These are phyloP conservation scores for Coniochaeta hoffmannii DNA, from an alignment of 2,329 filamentous ascomycete species.

Conservation along the genomic window DNA sequence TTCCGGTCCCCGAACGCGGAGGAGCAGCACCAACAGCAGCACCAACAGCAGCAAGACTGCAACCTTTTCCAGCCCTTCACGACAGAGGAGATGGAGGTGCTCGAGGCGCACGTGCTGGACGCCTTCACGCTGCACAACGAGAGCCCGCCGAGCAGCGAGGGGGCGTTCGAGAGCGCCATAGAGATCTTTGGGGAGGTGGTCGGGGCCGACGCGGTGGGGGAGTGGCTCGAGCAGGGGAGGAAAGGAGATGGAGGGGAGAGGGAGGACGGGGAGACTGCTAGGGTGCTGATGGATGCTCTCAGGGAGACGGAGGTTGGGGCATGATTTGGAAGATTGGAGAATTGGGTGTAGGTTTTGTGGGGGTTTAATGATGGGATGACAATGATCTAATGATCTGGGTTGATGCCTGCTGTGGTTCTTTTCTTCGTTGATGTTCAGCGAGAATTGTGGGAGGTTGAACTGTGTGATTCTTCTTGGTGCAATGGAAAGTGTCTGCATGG, in stretches of 20 bases:
- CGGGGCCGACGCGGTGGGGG: constrained; percentile 17
- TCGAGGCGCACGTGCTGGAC: constrained; percentile 23
- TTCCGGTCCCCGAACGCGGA: neutral
- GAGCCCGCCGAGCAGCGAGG: constrained; percentile 11
- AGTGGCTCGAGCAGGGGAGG: constrained; percentile 31
- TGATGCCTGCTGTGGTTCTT: too few relatives aligned
- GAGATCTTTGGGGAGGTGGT: constrained; percentile 16
- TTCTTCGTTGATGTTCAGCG: too few relatives aligned
- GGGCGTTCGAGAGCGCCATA: constrained; percentile 14
- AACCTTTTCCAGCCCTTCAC: constrained; percentile 10
- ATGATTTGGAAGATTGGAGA: neutral
- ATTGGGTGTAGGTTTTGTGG: too few relatives aligned
- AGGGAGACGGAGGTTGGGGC: constrained; percentile 15
- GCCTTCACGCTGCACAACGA: constrained; percentile 23
- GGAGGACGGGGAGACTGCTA: constrained; percentile 28
- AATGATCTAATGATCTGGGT: too few relatives aligned
- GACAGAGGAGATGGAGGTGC: constrained; percentile 20
- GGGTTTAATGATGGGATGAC: neutral
- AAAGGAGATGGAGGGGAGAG: constrained; percentile 12
- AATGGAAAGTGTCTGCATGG: too few relatives aligned
- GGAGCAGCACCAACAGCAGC: constrained; percentile 7
- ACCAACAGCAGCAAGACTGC: constrained; percentile 3
- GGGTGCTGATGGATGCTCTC: constrained; percentile 29
- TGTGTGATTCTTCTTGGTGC: too few relatives aligned
- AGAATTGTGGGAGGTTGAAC: too few relatives aligned